These are phyloP conservation scores for Cercospora citrullina DNA, from an alignment of 2,329 filamentous ascomycete genomes.

Conservation along the genomic window DNA sequence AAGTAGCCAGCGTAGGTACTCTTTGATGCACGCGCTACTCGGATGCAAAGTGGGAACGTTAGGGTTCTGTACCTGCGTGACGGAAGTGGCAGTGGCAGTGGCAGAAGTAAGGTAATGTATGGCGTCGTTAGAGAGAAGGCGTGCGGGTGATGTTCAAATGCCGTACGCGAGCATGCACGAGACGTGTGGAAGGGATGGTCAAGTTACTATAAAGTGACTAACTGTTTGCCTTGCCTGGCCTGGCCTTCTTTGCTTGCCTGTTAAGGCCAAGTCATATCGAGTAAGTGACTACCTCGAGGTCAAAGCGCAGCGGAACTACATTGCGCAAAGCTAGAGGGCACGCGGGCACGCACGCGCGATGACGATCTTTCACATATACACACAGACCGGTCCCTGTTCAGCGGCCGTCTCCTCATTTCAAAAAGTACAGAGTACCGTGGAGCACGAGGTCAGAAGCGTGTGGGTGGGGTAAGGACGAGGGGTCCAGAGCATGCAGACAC, in stretches of 20 bases:
- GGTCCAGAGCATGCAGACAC: neutral
- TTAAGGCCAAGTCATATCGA: neutral
- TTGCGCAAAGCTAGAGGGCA: neutral
- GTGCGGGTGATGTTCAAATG: neutral
- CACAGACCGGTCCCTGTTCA: neutral
- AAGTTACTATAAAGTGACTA: neutral
- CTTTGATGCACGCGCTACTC: neutral
- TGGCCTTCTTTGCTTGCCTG: neutral
- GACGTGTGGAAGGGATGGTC: neutral
- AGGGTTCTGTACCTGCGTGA: neutral
- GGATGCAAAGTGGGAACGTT: neutral
- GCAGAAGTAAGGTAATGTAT: neutral
- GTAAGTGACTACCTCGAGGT: neutral
- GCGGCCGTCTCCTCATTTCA: neutral
- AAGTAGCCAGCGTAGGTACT: neutral
- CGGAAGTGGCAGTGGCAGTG: conserved; percentile 4
- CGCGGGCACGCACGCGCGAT: neutral
- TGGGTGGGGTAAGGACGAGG: neutral
- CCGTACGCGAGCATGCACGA: neutral
- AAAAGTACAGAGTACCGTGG: neutral
- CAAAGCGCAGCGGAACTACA: neutral
- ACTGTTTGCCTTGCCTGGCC: neutral
- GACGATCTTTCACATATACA: neutral
- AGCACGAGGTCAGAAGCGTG: neutral
- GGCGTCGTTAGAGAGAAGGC: neutral